phyloP scores from a whole-genome alignment of 768 basidiomycete genomes.

The Lyophyllum decastes region DNA sequence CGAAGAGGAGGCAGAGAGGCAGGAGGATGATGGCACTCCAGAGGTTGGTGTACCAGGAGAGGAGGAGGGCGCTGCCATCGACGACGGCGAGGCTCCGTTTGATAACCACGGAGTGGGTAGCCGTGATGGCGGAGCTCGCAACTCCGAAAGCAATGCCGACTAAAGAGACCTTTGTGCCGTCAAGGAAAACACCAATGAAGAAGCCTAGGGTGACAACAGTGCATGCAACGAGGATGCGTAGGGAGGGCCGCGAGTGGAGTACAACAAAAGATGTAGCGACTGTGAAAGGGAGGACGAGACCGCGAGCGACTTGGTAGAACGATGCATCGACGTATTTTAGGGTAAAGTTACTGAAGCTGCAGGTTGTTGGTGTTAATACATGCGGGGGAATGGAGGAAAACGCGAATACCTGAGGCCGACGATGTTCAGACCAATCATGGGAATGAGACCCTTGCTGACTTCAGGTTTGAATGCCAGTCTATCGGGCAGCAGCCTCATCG shows the following conservation, averaged over 20 bases:
- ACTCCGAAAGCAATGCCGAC: constrained; percentile 83
- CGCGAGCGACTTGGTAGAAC: constrained; percentile 94
- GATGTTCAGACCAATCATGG: constrained; percentile 78
- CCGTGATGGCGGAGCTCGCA: constrained; percentile 82
- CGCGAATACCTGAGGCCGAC: constrained; percentile 72
- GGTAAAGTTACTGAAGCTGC: constrained; percentile 85
- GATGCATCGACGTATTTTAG: constrained; percentile 94
- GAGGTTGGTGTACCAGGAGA: constrained; percentile 93
- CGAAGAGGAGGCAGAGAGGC: constrained; percentile 73
- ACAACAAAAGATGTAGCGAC: constrained; percentile 83
- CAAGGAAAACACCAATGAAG: constrained; percentile 85
- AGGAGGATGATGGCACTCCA: constrained; percentile 71
- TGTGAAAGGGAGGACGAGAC: constrained; percentile 91
- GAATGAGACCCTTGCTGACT: constrained; percentile 70
- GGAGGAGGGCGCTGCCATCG: constrained; percentile 77
- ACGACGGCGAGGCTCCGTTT: constrained; percentile 83
- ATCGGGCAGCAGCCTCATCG: constrained; percentile 65
- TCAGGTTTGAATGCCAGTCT: constrained; percentile 64
- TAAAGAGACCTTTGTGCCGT: constrained; percentile 56
- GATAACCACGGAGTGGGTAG: constrained; percentile 91
- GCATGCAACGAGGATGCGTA: constrained; percentile 75
- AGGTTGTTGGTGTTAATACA: background rate
- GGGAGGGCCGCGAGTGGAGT: constrained; percentile 75
- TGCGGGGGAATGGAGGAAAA: background rate
- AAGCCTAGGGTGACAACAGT: constrained; percentile 88